Evolutionary conservation across 305 asterid genomes (phyloP), one percentile per base, ranked within the genome.

Genomic region (Andrographis paniculata): DNA sequence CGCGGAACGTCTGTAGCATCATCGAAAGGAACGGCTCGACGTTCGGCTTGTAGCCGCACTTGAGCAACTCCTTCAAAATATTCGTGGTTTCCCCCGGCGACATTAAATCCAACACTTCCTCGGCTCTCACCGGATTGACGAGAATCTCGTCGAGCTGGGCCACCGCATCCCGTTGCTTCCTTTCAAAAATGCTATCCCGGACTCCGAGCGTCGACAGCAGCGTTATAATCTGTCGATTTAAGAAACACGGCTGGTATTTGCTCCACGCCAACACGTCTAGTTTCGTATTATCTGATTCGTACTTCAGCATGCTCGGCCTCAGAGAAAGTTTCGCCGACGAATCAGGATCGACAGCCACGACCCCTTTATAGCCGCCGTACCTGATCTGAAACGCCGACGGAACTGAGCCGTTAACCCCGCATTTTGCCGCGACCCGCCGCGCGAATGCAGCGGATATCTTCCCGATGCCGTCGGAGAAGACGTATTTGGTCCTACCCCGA

Each of bases 321-420:
- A 87, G 39, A 0, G 91, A 83, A 18, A 84, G 38, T 64, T 87
- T 87, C 63, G 17, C 18, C 1, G 65, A 48, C 9, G 87, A 78
- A 48, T 17, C 20, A 9, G 77, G 92, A 67, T 84, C 88, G 18
- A 84, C 58, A 1, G 86, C 92, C 55, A 87, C 94, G 18, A 87
- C 97, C 12, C 97, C 95, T 73, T 87, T 87, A 55, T 66, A 87
- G 46, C 95, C 95, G 50, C 80, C 92, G 44, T 84, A 87, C 19
- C 97, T 74, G 42, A 87, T 87, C 61, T 87, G 97, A 51, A 76
- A 87, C 37, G 95, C 88, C 5, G 97, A 87, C 7, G 95, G 97
- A 8, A 62, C 45, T 33, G 45, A 45, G 13, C 42, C 54, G 41
- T 35, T 69, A 17, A 80, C 51, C 10, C 88, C 79, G 56, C 97